Base-by-base conservation (phyloP, 1,139 yeast genomes). In the Diutina sp. region DNA sequence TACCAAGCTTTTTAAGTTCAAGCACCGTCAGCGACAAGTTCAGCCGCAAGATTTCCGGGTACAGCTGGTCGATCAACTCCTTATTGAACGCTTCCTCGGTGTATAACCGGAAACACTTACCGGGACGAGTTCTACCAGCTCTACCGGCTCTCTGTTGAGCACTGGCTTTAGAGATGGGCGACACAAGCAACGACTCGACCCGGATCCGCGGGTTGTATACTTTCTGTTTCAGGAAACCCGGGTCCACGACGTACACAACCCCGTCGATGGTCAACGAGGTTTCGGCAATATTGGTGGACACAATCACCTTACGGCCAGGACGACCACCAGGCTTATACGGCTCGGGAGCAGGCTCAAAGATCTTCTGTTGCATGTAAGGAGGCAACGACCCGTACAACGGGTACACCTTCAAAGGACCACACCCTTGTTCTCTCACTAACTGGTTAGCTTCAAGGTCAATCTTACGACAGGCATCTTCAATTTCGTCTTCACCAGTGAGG, bases 141-240 rank as follows among this genome's bases (percentile, higher is more conserved):
- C 99, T 90, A 80, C 99, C 99, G 41, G 99, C 98, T 73, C 99
- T 83, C 72, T 93, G 99, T 71, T 91, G 97, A 1, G 99, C 97
- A 56, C 95, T 85, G 0, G 99, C 99, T 71, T 90, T 93, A 16
- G 98, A 91, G 61, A 93, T 91, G 54, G 99, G 99, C 8, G 97
- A 89, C 6, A 93, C 98, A 57, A 93, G 78, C 64, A 93, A 77
- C 0, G 97, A 90, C 69, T 93, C 98, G 29, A 93, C 97, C 70
- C 99, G 80, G 61, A 91, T 89, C 70, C 98, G 82, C 55, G 99
- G 99, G 69, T 93, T 93, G 73, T 91, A 93, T 57, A 91, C 97
- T 66, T 93, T 93, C 71, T 93, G 98, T 69, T 93, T 93, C 41
- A 96, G 86, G 67, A 93, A 93, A 1, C 99, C 99, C 0, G 99